Evolutionary conservation across 495 filamentous ascomycete genomes (phyloP).

Genomic region (Aspergillus funiculosus): DNA sequence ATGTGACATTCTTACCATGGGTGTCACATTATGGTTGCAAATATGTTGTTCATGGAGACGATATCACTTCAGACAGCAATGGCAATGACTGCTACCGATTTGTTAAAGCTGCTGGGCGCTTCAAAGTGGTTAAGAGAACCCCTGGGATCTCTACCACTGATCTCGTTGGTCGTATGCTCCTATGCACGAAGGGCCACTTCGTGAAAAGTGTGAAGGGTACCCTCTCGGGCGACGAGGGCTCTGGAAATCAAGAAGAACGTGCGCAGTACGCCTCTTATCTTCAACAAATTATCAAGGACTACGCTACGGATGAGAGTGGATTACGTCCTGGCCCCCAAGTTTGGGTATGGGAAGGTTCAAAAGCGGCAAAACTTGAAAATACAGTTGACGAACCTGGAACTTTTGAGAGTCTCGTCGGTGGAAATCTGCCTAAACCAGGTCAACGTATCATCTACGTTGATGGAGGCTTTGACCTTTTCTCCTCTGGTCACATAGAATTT

Average conservation of each 20-base stretch:
- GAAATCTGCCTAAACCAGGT: slow-evolving; percentile 59
- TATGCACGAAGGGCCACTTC: slow-evolving; percentile 86
- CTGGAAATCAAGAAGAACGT: slow-evolving; percentile 60
- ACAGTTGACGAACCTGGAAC: slow-evolving; percentile 46
- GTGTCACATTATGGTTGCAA: slow-evolving; percentile 89
- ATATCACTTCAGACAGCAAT: slow-evolving; percentile 76
- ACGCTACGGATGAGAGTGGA: slow-evolving; percentile 79
- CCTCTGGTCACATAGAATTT: slow-evolving; percentile 93
- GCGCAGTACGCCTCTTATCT: slow-evolving; percentile 55
- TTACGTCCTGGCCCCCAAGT: slow-evolving; percentile 66
- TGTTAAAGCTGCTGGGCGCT: slow-evolving; percentile 85
- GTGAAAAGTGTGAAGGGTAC: slow-evolving; percentile 63
- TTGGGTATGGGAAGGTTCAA: slow-evolving; percentile 65
- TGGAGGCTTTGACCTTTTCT: slow-evolving; percentile 96
- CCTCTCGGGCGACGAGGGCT: slow-evolving; percentile 68
- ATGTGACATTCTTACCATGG: slow-evolving; percentile 90
- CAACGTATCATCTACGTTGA: slow-evolving; percentile 92
- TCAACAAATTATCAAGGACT: slow-evolving; percentile 66
- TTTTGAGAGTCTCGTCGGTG: slow-evolving; percentile 61
- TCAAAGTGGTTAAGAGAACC: slow-evolving; percentile 92
- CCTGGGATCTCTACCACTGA: slow-evolving; percentile 96
- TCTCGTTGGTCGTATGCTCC: slow-evolving; percentile 91
- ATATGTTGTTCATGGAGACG: slow-evolving; percentile 89
- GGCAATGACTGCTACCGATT: slow-evolving; percentile 96
- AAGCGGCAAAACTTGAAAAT: slow-evolving; percentile 47